Evolutionary conservation across 768 basidiomycete species (phyloP).

Genomic region (Boletus pseudopeckii): DNA sequence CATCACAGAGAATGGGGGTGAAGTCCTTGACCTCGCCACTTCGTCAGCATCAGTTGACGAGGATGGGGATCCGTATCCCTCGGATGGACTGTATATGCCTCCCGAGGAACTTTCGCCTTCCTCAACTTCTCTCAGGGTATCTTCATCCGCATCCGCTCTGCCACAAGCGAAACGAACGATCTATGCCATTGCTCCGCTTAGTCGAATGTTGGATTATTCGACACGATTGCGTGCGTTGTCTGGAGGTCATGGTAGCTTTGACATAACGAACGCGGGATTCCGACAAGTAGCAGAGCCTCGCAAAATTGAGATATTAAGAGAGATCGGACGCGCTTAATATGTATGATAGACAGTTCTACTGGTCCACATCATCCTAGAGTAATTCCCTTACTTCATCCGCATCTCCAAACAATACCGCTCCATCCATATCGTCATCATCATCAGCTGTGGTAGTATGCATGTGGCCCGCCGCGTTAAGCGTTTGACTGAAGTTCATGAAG

Average conservation of each 20-base stretch:
- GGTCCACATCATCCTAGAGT: conserved; percentile 29
- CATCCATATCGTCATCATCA: conserved; percentile 76
- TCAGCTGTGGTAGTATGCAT: conserved; percentile 56
- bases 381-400: conserved; percentile 73
- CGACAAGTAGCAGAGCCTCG: conserved; percentile 58
- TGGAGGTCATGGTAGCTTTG: conserved; percentile 79
- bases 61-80: conserved; percentile 42
- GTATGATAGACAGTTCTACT: conserved; percentile 7
- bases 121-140: conserved; percentile 33
- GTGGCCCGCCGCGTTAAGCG: conserved; percentile 55
- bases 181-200: conserved; percentile 72
- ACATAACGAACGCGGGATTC: conserved; percentile 79
- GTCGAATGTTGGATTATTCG: conserved; percentile 77
- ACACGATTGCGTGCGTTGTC: conserved; percentile 74
- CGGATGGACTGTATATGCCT: conserved; percentile 73
- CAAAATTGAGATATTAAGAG: conserved; percentile 68
- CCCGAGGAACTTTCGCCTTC: conserved; percentile 77
- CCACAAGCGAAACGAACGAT: conserved; percentile 60
- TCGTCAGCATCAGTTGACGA: conserved; percentile 35
- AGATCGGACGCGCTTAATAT: conserved; percentile 67
- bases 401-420: conserved; percentile 72
- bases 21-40: conserved; percentile 62
- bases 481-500: conserved; percentile 76
- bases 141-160: conserved; percentile 28
- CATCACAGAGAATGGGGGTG: conserved; percentile 80